phyloP scores from a whole-genome alignment of 192 early-diverging fungal species.

The Globomyces pollinis-pini region DNA sequence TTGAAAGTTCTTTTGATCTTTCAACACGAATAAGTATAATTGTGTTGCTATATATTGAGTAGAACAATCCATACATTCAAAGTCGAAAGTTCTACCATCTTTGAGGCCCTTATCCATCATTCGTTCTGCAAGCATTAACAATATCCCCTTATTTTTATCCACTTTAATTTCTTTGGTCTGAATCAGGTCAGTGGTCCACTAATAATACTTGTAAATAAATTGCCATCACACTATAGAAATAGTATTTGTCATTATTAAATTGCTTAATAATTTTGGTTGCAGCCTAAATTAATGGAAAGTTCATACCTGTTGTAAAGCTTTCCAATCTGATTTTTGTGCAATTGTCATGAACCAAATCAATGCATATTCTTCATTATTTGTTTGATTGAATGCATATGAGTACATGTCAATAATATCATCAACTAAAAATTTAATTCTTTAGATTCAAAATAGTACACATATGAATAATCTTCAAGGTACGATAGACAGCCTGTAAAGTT shows the following conservation, averaged over 20 bases:
- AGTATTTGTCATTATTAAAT: constrained; percentile 69
- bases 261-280: constrained; percentile 74
- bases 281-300: too few relatives aligned
- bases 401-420: constrained; percentile 69
- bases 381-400: constrained; percentile 50
- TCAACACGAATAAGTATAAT: constrained; percentile 65
- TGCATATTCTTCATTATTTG: constrained; percentile 64
- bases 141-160: constrained; percentile 33
- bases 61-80: too few relatives aligned
- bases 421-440: too few relatives aligned
- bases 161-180: constrained; percentile 10
- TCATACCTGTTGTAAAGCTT: constrained; percentile 60
- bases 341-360: constrained; percentile 79
- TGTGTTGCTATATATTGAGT: constrained; percentile 24
- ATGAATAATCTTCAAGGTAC: constrained; percentile 46
- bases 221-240: constrained; percentile 81
- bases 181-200: background rate
- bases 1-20: constrained; percentile 57
- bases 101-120: constrained; percentile 72
- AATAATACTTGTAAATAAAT: constrained; percentile 63
- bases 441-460: too few relatives aligned
- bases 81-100: constrained; percentile 55
- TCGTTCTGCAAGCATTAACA: constrained; percentile 66
- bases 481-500: constrained; percentile 51
- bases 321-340: constrained; percentile 57